Conservation (phyloP, 2,329 filamentous ascomycete species). For the Rhytidhysteron rufulum region DNA sequence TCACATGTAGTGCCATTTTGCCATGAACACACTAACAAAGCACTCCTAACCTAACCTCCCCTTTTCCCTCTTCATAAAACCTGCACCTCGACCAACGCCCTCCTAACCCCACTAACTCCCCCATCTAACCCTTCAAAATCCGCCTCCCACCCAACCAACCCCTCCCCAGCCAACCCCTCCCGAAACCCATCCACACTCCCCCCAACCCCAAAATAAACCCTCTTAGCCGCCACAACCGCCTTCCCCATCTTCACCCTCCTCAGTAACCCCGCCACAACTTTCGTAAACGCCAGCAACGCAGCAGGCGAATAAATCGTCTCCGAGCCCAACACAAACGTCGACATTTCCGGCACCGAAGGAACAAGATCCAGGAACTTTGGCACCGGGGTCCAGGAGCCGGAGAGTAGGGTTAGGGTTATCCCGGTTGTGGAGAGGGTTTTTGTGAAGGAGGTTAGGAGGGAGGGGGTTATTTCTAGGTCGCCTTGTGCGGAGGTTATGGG, state of each 20-base stretch:
- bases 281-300: conserved; percentile 64
- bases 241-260: conserved; percentile 50
- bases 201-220: conserved; percentile 79
- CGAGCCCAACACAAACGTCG: conserved; percentile 59
- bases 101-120: conserved; percentile 37
- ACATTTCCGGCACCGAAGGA: conserved; percentile 33
- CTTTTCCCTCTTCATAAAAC: conserved; percentile 21
- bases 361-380: conserved; percentile 58
- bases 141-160: conserved; percentile 46
- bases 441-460: conserved; percentile 58
- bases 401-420: conserved; percentile 64
- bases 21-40: too few relatives aligned
- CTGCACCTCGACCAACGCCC: conserved; percentile 46
- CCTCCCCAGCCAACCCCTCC: conserved; percentile 38
- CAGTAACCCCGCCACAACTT: conserved; percentile 61
- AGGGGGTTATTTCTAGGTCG: conserved; percentile 62
- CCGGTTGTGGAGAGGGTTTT: conserved; percentile 46
- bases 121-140: conserved; percentile 45
- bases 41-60: too few relatives aligned
- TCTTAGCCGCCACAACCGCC: conserved; percentile 71
- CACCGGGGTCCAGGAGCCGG: conserved; percentile 66
- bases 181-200: conserved; percentile 75
- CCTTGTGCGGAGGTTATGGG: conserved; percentile 27
- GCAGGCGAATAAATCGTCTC: conserved; percentile 82
- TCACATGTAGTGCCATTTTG: too few relatives aligned